Base-by-base conservation (phyloP, 331 rosid species). In the Malus hybrid region DNA sequence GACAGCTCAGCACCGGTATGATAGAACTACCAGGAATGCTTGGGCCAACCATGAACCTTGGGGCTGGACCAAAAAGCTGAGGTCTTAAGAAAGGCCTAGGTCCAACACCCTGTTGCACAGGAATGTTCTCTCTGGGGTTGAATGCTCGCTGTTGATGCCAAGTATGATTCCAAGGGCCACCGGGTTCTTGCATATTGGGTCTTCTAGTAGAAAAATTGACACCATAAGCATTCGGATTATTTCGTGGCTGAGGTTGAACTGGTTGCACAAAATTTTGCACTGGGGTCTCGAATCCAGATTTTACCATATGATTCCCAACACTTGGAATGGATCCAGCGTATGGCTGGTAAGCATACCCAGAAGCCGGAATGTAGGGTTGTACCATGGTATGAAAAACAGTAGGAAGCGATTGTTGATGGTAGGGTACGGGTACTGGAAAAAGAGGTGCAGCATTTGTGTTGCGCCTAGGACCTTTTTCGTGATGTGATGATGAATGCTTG, bases 101-200 rank as follows among this genome's bases (percentile, higher is more conserved):
- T 52, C 91, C 93, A 70, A 87, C 76, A 74, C 96, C 87, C 31
- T 84, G 97, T 63, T 81, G 97, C 87, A 88, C 79, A 18, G 96
- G 60, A 65, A 90, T 76, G 83, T 85, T 90, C 50, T 85, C 87
- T 80, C 93, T 82, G 16, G 91, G 78, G 84, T 86, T 84, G 69
- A 79, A 88, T 65, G 91, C 84, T 32, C 87, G 78, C 65, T 88
- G 99, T 81, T 79, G 93, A 80, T 88, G 89, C 97, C 99, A 94
- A 66, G 62, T 83, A 63, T 81, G 86, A 86, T 87, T 86, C 84
- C 85, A 82, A 50, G 78, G 95, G 73, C 83, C 84, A 20, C 83
- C 90, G 81, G 90, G 81, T 60, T 94, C 96, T 71, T 82, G 93
- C 71, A 88, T 79, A 73, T 64, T 84, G 42, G 92, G 92, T 80